phyloP scores from a whole-genome alignment of 257 asterid genomes.

The Ballota nigra region DNA sequence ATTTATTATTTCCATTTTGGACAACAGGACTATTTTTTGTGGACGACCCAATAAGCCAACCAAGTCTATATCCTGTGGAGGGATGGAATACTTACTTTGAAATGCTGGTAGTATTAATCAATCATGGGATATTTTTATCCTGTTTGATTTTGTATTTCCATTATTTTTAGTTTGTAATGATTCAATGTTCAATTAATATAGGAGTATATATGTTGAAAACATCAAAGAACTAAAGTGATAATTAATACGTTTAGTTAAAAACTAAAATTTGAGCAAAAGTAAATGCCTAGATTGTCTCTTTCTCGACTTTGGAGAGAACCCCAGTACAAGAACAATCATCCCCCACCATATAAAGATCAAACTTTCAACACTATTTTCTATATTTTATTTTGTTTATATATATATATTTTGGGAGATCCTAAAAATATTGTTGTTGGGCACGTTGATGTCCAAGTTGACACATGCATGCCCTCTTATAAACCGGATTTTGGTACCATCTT shows the following conservation, averaged over 20 bases:
- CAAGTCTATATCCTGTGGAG: no score
- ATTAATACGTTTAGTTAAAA: neutral
- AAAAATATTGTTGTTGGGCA: neutral
- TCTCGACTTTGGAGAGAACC: neutral
- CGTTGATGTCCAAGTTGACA: constrained; percentile 4
- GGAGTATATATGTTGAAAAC: no score
- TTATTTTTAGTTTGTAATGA: no score
- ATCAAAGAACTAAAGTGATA: neutral
- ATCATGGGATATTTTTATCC: no score
- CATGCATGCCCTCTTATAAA: constrained; percentile 8
- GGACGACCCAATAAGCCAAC: no score
- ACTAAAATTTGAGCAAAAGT: neutral
- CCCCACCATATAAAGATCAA: neutral
- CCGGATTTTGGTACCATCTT: constrained; percentile 23
- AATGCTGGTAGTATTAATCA: no score
- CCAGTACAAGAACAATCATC: neutral
- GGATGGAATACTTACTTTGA: no score
- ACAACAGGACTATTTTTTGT: no score
- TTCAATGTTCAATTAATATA: no score
- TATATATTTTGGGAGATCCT: neutral
- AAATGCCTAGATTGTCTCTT: neutral
- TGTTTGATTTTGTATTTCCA: no score
- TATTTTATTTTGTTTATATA: neutral
- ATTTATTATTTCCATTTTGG: no score
- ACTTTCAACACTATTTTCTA: neutral